Conservation (phyloP, 148 eudicot genomes). For the Beta vulgaris region DNA sequence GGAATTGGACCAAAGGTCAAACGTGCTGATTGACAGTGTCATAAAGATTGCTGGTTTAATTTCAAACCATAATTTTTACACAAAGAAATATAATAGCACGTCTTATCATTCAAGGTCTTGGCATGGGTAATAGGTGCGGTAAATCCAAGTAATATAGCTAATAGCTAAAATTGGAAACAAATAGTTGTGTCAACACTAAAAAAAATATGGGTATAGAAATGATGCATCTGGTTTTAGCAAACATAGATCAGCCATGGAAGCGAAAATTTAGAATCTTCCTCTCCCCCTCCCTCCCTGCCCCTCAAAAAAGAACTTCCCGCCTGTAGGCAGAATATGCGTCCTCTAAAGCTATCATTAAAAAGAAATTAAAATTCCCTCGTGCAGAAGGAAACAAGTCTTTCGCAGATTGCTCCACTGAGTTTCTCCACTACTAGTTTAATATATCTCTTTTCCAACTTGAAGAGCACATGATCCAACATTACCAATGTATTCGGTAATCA, state of each 20-base stretch:
- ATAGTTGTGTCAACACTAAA: neutral
- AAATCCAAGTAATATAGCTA: conserved; percentile 1
- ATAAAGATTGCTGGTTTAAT: neutral
- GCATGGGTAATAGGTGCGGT: neutral
- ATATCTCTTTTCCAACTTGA: neutral
- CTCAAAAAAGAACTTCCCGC: no score
- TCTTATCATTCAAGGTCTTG: neutral
- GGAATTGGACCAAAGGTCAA: neutral
- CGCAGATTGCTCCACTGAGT: neutral
- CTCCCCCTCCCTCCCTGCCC: no score
- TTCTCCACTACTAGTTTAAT: neutral
- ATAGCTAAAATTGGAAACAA: no score
- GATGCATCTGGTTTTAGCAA: neutral
- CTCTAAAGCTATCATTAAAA: no score
- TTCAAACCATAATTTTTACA: neutral
- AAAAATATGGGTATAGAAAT: neutral
- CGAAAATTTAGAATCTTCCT: no score
- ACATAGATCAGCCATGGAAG: neutral
- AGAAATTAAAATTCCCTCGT: neutral
- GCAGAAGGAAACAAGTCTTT: neutral
- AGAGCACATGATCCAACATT: neutral
- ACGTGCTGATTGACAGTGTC: neutral
- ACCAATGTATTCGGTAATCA: neutral
- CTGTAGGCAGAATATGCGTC: no score
- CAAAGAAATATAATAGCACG: neutral